Evolutionary conservation across 371 early-diverging fungal species (phyloP).

Genomic region (Lichtheimia corymbifera): DNA sequence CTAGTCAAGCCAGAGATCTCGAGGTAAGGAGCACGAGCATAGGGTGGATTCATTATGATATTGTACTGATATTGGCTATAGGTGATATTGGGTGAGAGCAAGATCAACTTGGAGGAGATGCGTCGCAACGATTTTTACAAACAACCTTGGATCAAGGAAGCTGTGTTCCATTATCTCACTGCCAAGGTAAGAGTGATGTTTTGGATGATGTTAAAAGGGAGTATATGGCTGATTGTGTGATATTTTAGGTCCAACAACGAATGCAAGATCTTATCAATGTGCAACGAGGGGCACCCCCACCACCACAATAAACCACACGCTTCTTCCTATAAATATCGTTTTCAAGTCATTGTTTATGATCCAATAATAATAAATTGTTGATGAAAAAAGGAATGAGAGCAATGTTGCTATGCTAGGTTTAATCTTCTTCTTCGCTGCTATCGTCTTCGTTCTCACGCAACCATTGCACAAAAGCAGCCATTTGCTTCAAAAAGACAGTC

Average conservation of each 20-base stretch:
- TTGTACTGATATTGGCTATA: constrained; percentile 13
- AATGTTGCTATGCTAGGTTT: constrained; percentile 2
- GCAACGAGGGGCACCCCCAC: constrained; percentile 24
- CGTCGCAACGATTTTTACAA: constrained; percentile 81
- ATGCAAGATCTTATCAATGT: constrained; percentile 50
- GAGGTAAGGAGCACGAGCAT: constrained; percentile 50
- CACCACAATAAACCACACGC: neutral
- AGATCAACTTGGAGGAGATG: constrained; percentile 82
- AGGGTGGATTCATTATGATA: neutral
- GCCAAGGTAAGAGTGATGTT: constrained; percentile 51
- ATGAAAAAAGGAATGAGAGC: too few relatives aligned
- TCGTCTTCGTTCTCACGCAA: constrained; percentile 78
- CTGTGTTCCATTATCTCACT: constrained; percentile 84
- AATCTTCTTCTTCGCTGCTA: constrained; percentile 72
- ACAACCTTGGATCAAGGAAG: constrained; percentile 87
- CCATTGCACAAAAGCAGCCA: constrained; percentile 85
- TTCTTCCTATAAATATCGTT: neutral
- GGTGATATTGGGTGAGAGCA: constrained; percentile 83
- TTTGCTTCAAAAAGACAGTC: constrained; percentile 88
- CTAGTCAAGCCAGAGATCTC: constrained; percentile 88
- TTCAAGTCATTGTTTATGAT: too few relatives aligned
- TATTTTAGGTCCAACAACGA: constrained; percentile 45
- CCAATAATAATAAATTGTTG: too few relatives aligned
- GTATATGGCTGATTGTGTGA: neutral
- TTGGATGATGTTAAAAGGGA: neutral